These are phyloP conservation scores for Hymenoscyphus infarciens DNA, from an alignment of 2,329 filamentous ascomycete genomes.

Conservation along the genomic window DNA sequence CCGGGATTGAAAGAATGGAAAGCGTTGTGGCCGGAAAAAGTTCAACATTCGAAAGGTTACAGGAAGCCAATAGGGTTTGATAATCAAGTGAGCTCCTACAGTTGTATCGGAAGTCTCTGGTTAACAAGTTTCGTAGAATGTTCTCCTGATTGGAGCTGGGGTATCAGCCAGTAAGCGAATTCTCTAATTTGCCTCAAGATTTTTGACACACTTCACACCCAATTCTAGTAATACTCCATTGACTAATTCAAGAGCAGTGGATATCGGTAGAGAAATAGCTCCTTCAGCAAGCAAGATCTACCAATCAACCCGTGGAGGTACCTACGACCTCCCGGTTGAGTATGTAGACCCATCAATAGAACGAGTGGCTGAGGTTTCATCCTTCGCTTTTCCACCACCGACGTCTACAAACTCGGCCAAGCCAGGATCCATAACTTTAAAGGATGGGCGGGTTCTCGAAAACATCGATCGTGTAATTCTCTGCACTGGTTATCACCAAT, in stretches of 20 bases:
- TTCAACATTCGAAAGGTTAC: conserved; percentile 71
- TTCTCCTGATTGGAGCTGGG: conserved; percentile 50
- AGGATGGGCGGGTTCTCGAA: conserved; percentile 48
- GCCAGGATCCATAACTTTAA: conserved; percentile 49
- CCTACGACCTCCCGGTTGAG: conserved; percentile 25
- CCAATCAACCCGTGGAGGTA: conserved; percentile 26
- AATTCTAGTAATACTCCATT: neutral
- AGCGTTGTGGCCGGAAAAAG: conserved; percentile 44
- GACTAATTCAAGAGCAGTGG: conserved; percentile 30
- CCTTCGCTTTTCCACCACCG: conserved; percentile 17
- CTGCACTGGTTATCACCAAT: conserved; percentile 66
- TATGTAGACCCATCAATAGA: conserved; percentile 21
- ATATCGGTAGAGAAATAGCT: conserved; percentile 29
- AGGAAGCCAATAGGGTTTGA: conserved; percentile 56
- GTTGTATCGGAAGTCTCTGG: neutral
- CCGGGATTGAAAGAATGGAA: conserved; percentile 58
- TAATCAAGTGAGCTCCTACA: conserved; percentile 38
- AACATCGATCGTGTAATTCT: conserved; percentile 61
- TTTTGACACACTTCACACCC: neutral
- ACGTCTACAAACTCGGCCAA: conserved; percentile 35
- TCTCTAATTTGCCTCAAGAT: neutral
- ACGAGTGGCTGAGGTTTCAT: conserved; percentile 24
- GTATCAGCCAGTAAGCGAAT: neutral
- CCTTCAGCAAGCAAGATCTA: conserved; percentile 28
- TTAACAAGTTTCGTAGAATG: conserved; percentile 36